These are phyloP conservation scores for Guyanaporus albipodus DNA, from an alignment of 768 basidiomycete species.

Conservation along the genomic window DNA sequence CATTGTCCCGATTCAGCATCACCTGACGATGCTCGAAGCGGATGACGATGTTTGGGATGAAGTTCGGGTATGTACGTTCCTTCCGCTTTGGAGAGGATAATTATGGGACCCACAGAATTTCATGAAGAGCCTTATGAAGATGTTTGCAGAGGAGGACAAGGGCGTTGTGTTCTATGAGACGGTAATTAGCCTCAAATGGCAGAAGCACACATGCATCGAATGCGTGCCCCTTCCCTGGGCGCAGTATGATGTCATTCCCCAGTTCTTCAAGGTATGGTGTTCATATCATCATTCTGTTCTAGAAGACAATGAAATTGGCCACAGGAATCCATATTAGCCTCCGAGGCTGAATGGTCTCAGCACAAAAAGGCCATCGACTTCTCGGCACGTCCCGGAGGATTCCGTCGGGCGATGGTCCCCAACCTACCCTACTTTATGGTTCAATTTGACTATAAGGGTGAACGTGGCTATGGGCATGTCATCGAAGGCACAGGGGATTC, in stretches of 20 bases:
- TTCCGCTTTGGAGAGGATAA: conserved; percentile 1
- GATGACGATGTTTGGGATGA: conserved; percentile 99
- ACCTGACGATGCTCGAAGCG: conserved; percentile 84
- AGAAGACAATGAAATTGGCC: conserved; percentile 5
- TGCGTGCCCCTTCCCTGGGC: conserved; percentile 91
- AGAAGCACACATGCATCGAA: conserved; percentile 91
- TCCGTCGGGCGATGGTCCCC: conserved; percentile 91
- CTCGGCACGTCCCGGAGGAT: conserved; percentile 83
- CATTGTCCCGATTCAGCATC: conserved; percentile 95
- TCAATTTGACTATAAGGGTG: conserved; percentile 96
- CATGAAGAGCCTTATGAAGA: conserved; percentile 92
- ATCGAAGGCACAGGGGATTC: conserved; percentile 85
- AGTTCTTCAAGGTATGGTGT: conserved; percentile 77
- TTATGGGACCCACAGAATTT: conserved; percentile 45
- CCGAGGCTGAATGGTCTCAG: conserved; percentile 97
- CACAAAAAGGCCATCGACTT: conserved; percentile 98
- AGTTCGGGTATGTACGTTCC: conserved; percentile 59
- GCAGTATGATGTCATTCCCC: conserved; percentile 81
- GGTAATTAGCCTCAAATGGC: conserved; percentile 78
- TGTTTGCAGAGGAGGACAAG: conserved; percentile 90
- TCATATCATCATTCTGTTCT: not conserved
- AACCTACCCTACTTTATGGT: conserved; percentile 99
- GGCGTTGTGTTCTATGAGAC: conserved; percentile 97
- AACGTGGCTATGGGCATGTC: conserved; percentile 97
- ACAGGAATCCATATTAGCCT: conserved; percentile 89